These are phyloP conservation scores for Leccinum imitatum DNA, from an alignment of 768 basidiomycete species.

Conservation along the genomic window DNA sequence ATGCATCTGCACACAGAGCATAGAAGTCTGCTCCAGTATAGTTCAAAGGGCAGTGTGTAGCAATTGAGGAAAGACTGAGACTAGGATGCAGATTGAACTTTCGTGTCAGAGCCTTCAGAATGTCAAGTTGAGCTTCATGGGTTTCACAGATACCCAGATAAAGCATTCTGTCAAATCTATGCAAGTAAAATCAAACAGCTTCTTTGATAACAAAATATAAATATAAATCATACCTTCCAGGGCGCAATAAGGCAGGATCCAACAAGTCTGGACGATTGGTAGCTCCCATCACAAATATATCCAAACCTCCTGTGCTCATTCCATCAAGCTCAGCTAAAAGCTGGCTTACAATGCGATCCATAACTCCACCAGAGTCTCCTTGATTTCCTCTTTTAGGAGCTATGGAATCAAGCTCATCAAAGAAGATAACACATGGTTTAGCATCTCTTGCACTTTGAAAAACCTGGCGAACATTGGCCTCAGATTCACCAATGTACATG, in stretches of 20 bases:
- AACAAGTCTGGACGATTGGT: constrained; percentile 93
- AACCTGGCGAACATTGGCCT: constrained; percentile 92
- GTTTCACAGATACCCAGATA: constrained; percentile 92
- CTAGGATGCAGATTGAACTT: constrained; percentile 82
- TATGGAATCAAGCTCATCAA: constrained; percentile 93
- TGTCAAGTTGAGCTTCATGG: constrained; percentile 80
- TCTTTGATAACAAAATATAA: neutral
- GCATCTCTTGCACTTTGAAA: constrained; percentile 93
- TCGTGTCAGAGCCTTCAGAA: constrained; percentile 86
- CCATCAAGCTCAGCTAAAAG: constrained; percentile 93
- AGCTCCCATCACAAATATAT: constrained; percentile 94
- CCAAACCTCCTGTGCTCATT: constrained; percentile 65
- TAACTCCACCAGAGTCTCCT: constrained; percentile 95
- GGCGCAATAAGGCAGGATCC: constrained; percentile 85
- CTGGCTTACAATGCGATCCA: constrained; percentile 97
- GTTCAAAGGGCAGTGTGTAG: constrained; percentile 81
- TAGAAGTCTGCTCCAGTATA: constrained; percentile 99
- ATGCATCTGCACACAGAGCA: constrained; percentile 94
- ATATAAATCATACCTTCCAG: constrained; percentile 62
- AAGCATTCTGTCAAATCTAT: constrained; percentile 93
- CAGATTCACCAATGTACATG: constrained; percentile 98
- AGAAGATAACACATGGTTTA: constrained; percentile 93
- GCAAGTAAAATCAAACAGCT: neutral
- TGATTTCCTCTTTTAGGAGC: constrained; percentile 94
- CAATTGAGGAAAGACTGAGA: constrained; percentile 62